Percentiles rank a stretch among this genome's conserved stretches.
phyloP scores from a whole-genome alignment of 768 basidiomycete genomes.

The Trametes elegans region DNA sequence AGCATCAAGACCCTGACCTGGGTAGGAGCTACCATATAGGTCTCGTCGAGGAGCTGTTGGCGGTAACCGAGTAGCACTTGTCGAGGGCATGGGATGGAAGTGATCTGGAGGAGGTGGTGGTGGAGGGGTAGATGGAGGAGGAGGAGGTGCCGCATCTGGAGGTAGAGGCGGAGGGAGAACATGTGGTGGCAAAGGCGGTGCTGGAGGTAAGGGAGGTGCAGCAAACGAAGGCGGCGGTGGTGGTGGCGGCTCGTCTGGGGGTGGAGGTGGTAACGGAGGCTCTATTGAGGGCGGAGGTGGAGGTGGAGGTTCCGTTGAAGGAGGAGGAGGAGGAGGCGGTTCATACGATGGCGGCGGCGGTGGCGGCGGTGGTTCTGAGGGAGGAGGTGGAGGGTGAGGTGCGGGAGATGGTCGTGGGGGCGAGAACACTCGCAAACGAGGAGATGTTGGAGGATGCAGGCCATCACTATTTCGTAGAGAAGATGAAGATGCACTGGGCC shows the following conservation, averaged over 20 bases:
- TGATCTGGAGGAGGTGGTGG: slow-evolving; percentile 15
- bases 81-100: slow-evolving; percentile 14
- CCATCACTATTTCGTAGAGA: slow-evolving; percentile 11
- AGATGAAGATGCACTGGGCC: slow-evolving; percentile 27
- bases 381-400: slow-evolving; percentile 30
- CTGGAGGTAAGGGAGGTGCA: slow-evolving; percentile 25
- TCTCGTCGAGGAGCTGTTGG: slow-evolving; percentile 15
- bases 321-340: slow-evolving; percentile 29
- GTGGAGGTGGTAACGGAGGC: slow-evolving; percentile 25
- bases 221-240: slow-evolving; percentile 27
- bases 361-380: slow-evolving; percentile 25
- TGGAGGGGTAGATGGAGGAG: slow-evolving; percentile 31
- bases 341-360: slow-evolving; percentile 26
- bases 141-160: slow-evolving; percentile 13
- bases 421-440: slow-evolving; percentile 28
- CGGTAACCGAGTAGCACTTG: slow-evolving; percentile 2
- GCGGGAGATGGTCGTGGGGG: slow-evolving; percentile 30
- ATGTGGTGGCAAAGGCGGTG: slow-evolving; percentile 15
- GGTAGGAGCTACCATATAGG: neutral
- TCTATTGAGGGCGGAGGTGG: slow-evolving; percentile 24
- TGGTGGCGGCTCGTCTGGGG: slow-evolving; percentile 20
- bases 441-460: slow-evolving; percentile 33
- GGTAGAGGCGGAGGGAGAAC: slow-evolving; percentile 25
- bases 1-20: neutral
- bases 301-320: slow-evolving; percentile 24